Conservation (phyloP, 805 yeast genomes). For the Komagataella phaffii region DNA sequence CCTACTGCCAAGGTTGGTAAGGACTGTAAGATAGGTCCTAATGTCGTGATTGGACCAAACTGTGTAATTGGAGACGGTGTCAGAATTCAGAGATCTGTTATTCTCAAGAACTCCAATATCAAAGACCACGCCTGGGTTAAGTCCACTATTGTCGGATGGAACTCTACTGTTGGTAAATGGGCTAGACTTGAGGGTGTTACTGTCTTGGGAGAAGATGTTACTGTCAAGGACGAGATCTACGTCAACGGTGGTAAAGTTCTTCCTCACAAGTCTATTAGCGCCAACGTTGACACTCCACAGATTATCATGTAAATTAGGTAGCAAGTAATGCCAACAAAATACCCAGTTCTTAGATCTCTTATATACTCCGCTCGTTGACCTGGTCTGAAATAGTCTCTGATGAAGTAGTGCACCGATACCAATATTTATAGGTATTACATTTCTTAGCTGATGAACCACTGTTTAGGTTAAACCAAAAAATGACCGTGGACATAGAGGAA, state of each 20-base stretch:
- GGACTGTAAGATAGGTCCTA: constrained; percentile 94
- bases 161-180: constrained; percentile 97
- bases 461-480: background rate
- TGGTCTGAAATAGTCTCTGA: background rate
- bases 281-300: constrained; percentile 94
- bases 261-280: constrained; percentile 94
- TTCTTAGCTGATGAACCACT: background rate
- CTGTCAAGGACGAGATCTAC: constrained; percentile 95
- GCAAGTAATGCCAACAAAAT: background rate
- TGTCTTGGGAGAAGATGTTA: constrained; percentile 97
- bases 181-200: constrained; percentile 97
- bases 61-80: constrained; percentile 96
- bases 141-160: constrained; percentile 98
- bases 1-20: constrained; percentile 90
- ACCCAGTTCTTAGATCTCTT: background rate
- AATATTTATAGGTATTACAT: background rate
- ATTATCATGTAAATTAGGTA: constrained; percentile 71
- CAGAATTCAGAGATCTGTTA: constrained; percentile 91
- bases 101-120: constrained; percentile 80
- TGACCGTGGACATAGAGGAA: background rate
- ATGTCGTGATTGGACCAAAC: constrained; percentile 95
- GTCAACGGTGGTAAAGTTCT: constrained; percentile 98
- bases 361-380: no score
- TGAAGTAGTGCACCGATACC: background rate
- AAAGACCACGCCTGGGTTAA: constrained; percentile 97